These are phyloP conservation scores for Nitzschia putrida DNA, from an alignment of 108 stramenopile genomes.

Conservation along the genomic window DNA sequence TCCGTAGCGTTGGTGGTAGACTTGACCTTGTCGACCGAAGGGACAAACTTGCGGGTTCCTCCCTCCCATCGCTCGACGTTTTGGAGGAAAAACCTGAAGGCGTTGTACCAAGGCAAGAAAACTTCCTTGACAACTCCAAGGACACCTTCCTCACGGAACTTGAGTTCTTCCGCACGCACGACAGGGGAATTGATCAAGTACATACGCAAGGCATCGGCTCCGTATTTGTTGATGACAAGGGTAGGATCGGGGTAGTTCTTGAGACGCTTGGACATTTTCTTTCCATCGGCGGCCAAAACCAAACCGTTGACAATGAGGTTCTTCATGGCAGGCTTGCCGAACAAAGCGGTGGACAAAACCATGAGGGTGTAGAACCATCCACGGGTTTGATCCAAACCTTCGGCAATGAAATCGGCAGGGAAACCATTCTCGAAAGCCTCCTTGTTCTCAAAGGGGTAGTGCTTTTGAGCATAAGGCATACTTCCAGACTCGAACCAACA, in stretches of 20 bases:
- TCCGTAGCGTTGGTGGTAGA: conserved; percentile 93
- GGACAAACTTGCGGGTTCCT: conserved; percentile 71
- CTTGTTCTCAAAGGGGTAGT: conserved; percentile 99
- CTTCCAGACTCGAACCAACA: conserved; percentile 99
- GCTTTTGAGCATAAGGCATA: conserved; percentile 99
- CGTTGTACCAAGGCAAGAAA: conserved; percentile 97
- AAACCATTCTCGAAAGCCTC: conserved; percentile 94
- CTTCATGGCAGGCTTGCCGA: conserved; percentile 97
- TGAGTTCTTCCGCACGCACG: conserved; percentile 96
- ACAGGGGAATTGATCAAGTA: conserved; percentile 99
- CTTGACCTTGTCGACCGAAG: conserved; percentile 73
- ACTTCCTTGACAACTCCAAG: conserved; percentile 96
- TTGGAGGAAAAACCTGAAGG: conserved; percentile 97
- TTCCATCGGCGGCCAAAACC: conserved; percentile 96
- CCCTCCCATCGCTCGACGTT: conserved; percentile 85
- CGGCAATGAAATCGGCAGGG: conserved; percentile 99
- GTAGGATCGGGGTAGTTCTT: conserved; percentile 99
- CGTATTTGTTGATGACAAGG: conserved; percentile 90
- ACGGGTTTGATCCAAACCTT: conserved; percentile 99
- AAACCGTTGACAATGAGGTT: conserved; percentile 99
- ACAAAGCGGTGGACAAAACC: conserved; percentile 98
- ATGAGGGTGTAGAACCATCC: conserved; percentile 99
- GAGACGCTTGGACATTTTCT: conserved; percentile 99
- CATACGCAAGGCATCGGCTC: conserved; percentile 98
- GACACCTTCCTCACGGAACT: conserved; percentile 97